Conservation (phyloP, 352 stramenopile species). For the Phytophthora ramorum region DNA sequence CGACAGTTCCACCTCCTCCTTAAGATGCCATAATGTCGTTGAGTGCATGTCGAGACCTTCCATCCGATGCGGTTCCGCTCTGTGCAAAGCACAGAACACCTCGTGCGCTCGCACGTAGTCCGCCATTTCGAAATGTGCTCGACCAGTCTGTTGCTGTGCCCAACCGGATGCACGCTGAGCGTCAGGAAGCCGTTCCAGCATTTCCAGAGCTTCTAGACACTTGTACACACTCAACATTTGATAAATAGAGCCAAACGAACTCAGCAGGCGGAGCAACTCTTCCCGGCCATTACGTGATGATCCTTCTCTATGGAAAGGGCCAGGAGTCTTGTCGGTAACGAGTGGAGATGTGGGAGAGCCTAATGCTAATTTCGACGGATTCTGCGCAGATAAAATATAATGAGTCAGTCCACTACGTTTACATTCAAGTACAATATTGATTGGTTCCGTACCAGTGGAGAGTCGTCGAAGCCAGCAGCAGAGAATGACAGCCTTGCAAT, state of each 20-base stretch:
- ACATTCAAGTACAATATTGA: background rate
- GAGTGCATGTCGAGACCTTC: conserved; percentile 95
- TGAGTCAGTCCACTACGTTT: conserved; percentile 10
- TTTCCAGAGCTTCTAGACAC: conserved; percentile 87
- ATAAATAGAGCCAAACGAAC: conserved; percentile 79
- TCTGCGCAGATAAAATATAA: conserved; percentile 21
- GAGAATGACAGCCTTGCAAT: conserved; percentile 73
- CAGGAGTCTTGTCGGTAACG: conserved; percentile 27
- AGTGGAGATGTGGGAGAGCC: conserved; percentile 28
- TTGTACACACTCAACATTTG: conserved; percentile 77
- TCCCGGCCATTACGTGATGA: conserved; percentile 26
- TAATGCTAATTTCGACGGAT: conserved; percentile 27
- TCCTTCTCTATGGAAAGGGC: conserved; percentile 12
- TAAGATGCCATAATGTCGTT: conserved; percentile 97
- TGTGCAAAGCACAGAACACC: conserved; percentile 91
- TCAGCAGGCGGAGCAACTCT: conserved; percentile 63
- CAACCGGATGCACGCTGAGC: conserved; percentile 93
- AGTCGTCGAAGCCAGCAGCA: conserved; percentile 57
- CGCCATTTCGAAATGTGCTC: conserved; percentile 95
- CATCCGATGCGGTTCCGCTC: conserved; percentile 93
- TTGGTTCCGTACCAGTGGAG: conserved; percentile 47
- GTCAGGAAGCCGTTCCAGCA: conserved; percentile 86
- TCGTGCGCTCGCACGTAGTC: conserved; percentile 94
- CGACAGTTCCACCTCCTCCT: conserved; percentile 97
- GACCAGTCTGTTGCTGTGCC: conserved; percentile 94